These are phyloP conservation scores for Graphilbum ipis-grandicollis DNA, from an alignment of 2,329 filamentous ascomycete species.

Conservation along the genomic window DNA sequence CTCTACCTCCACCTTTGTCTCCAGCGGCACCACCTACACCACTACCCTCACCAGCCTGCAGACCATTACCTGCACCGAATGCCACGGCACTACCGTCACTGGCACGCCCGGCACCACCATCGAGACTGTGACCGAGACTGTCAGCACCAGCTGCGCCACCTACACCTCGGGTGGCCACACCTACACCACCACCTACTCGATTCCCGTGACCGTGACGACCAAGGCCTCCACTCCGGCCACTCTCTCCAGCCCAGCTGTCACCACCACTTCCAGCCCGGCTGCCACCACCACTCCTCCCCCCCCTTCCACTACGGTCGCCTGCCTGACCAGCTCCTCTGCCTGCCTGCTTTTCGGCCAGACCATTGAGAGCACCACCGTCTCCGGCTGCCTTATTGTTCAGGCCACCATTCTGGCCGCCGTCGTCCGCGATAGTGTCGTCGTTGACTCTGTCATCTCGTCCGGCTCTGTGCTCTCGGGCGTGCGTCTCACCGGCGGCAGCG, in stretches of 20 bases:
- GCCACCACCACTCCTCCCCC: not conserved
- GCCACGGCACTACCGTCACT: too few species aligned
- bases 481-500: slow-evolving; percentile 8
- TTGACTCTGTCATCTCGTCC: slow-evolving; percentile 5
- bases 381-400: slow-evolving; percentile 7
- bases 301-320: slow-evolving; percentile 1
- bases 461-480: slow-evolving; percentile 4
- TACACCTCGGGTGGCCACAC: not conserved
- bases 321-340: slow-evolving; percentile 4
- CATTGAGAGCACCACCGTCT: slow-evolving; percentile 5
- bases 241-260: not conserved
- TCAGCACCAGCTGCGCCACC: not conserved
- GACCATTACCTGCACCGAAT: too few species aligned
- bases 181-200: not conserved
- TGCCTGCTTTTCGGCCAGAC: slow-evolving; percentile 9
- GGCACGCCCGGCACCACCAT: too few species aligned
- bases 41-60: too few species aligned
- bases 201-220: not conserved
- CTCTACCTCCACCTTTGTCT: too few species aligned
- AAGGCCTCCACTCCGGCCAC: not conserved
- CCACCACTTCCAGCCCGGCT: not conserved
- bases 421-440: slow-evolving; percentile 6
- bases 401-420: slow-evolving; percentile 5
- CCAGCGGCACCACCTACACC: too few species aligned
- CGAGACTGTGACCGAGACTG: not conserved